A percentile compares a stretch with the other conserved stretches of the same genome.
phyloP scores from a whole-genome alignment of 257 asterid genomes.

The Solanum boliviense region DNA sequence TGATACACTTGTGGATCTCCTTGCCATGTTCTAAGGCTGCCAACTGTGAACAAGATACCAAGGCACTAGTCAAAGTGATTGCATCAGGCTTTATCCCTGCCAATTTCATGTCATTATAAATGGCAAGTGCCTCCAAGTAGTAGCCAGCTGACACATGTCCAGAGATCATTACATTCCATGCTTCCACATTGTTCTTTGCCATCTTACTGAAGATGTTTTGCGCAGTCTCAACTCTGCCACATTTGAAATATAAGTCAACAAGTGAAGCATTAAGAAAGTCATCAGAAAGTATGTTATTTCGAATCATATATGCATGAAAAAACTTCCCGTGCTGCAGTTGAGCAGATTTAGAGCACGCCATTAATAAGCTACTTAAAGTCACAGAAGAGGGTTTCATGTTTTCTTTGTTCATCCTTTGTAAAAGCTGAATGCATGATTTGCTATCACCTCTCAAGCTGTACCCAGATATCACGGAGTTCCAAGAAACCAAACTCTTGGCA shows the following conservation, averaged over 20 bases:
- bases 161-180: conserved; percentile 81
- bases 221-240: conserved; percentile 33
- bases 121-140: conserved; percentile 56
- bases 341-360: conserved; percentile 60
- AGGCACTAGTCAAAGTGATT: conserved; percentile 49
- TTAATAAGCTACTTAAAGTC: conserved; percentile 47
- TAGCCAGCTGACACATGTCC: conserved; percentile 65
- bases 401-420: conserved; percentile 36
- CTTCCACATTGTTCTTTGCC: conserved; percentile 29
- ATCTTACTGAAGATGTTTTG: conserved; percentile 29
- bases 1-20: conserved; percentile 41
- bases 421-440: conserved; percentile 37
- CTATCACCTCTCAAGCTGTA: conserved; percentile 57
- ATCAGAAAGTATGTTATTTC: conserved; percentile 29
- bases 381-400: conserved; percentile 35
- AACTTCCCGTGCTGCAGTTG: conserved; percentile 44
- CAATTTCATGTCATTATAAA: conserved; percentile 39
- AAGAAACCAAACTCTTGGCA: conserved; percentile 54
- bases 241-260: conserved; percentile 64
- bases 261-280: conserved; percentile 38
- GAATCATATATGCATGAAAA: conserved; percentile 43
- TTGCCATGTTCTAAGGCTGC: conserved; percentile 56
- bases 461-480: conserved; percentile 73
- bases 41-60: conserved; percentile 66
- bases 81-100: conserved; percentile 43